Base-by-base conservation (phyloP, 139 green algal genomes). In the Dunaliella primolecta region DNA sequence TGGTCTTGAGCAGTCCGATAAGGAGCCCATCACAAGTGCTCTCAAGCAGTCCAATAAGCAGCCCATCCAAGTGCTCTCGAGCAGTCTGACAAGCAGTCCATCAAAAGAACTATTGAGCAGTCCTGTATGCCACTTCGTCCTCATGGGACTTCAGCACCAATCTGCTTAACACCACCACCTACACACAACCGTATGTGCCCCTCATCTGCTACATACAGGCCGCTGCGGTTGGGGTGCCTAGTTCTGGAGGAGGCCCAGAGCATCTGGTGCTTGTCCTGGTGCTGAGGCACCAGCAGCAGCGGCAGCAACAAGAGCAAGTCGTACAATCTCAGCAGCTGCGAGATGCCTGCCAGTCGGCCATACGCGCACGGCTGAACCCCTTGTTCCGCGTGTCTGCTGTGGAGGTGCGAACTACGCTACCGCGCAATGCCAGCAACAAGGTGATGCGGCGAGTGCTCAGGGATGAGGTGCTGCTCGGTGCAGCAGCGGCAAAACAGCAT, bases 391-490 rank as follows among this genome's bases (percentile, higher is more conserved):
- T 91, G 36, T 82, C 85, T 2, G 79, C 78, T 1, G 90, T 98
- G 71, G 71, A 92, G 75, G 24, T 95, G 84, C 82, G 86, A 21
- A 55, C 81, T 0, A 55, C 84, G 25, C 88, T 99, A 84, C 96
- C 96, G 0, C 87, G 96, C 27, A 99, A 92, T 20, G 95, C 96
- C 3, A 92, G 89, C 46, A 98, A 98, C 89, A 99, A 99, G 88
- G 91, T 99, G 36, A 97, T 98, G 93, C 90, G 96, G 38, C 85
- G 94, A 0, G 71, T 93, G 86, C 89, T 98, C 80, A 83, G 94
- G 7, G 93, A 95, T 32, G 34, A 93, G 80, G 55, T 86, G 56
- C 11, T 83, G 78, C 56, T 72, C 32, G 27, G 75, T 11, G 21
- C 71, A 78, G n/a, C n/a, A n/a, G n/a, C n/a, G n/a, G n/a, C n/a